Base-by-base conservation (phyloP, 805 yeast species). In the Starmerella scarabaei region DNA sequence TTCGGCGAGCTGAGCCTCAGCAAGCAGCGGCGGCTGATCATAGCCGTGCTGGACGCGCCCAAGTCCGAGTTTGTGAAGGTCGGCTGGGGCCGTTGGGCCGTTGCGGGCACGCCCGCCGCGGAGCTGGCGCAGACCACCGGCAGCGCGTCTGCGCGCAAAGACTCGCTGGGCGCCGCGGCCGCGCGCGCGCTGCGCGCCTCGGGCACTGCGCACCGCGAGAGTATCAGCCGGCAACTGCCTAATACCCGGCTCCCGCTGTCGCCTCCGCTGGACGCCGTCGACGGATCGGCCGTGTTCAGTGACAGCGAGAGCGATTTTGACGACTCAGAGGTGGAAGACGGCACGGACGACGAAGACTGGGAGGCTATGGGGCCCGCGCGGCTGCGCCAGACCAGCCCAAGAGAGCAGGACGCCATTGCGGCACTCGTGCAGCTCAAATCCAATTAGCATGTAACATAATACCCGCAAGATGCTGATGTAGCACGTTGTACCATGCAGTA, bases 51-150 rank as follows among this genome's bases (percentile, higher is more conserved):
- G 61, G 94, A 84, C 51, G 71, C 73, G 48, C 80, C 81, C 8
- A 82, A 75, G 52, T 50, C 67, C 1, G 64, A 59, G 31, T 86
- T 86, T 62, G 93, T 84, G 54, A 86, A 86, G 62, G 84, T 86
- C 24, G 95, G 96, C 18, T 86, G 97, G 97, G 97, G 97, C 44
- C 93, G 86, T 58, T 86, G 97, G 97, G 80, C 80, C 19, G 93
- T 86, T 3, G 69, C 75, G 51, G 57, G 37, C 41, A 23, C 26
- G 11, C 9, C 26, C 11, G 26, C 26, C 11, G 26, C 26, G 7
- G 26, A 23, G 11, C 26, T 23, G 7, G 26, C 26, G 9, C 26
- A 23, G 11, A 23, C 9, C 26, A 11, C 26, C 7, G 26, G 9
- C 11, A 55, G 73, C 34, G 86, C 80, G 51, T 80, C 93, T 0